phyloP scores from a whole-genome alignment of 2,329 filamentous ascomycete species.

The Cladophialophora psammophila region DNA sequence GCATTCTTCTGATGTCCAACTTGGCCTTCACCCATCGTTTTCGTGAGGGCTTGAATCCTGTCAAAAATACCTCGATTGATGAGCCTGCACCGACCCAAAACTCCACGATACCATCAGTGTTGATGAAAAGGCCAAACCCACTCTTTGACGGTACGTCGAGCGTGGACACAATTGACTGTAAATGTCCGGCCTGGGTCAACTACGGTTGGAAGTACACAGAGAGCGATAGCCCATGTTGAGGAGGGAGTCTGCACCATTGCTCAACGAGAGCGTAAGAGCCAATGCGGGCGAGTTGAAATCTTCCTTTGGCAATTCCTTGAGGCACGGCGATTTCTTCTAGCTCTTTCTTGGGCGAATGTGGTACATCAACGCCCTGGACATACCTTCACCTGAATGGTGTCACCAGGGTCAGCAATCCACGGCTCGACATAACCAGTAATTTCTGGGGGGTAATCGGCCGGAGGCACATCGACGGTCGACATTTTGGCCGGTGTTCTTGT shows the following conservation, averaged over 20 bases:
- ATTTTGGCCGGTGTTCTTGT: conserved; percentile 38
- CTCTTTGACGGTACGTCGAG: conserved; percentile 15
- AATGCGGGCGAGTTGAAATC: conserved; percentile 24
- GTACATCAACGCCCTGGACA: conserved; percentile 19
- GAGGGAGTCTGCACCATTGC: conserved; percentile 1
- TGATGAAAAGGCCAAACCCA: conserved; percentile 22
- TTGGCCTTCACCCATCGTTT: conserved; percentile 15
- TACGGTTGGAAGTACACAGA: conserved; percentile 29
- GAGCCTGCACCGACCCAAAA: conserved; percentile 20
- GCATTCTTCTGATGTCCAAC: background rate
- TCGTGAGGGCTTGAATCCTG: background rate
- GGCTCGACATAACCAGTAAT: conserved; percentile 31
- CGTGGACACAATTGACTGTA: conserved; percentile 25
- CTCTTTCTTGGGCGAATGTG: conserved; percentile 23
- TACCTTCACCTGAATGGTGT: conserved; percentile 20
- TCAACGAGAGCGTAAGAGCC: conserved; percentile 28
- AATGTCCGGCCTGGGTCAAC: conserved; percentile 13
- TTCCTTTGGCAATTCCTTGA: conserved; percentile 14
- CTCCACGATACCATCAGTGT: conserved; percentile 3
- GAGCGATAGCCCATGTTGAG: conserved; percentile 1
- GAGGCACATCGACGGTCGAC: background rate
- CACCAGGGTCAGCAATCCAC: conserved; percentile 26
- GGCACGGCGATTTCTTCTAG: conserved; percentile 24
- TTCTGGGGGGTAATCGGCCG: conserved; percentile 13
- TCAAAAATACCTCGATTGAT: conserved; percentile 11